phyloP scores from a whole-genome alignment of 129 eudicot genomes.

The Oenanthe sinensis region DNA sequence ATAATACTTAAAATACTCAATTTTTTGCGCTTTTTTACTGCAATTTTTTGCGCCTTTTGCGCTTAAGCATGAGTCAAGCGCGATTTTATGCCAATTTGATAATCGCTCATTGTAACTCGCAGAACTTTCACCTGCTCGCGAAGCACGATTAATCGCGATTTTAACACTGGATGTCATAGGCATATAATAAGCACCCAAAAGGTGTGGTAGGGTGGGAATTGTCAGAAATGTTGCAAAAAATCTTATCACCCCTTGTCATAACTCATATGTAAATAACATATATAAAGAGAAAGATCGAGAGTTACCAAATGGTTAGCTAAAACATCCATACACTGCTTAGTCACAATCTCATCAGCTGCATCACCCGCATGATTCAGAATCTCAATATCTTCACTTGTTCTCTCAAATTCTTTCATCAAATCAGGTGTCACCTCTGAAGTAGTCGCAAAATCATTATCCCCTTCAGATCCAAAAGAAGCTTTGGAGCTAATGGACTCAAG shows the following conservation, averaged over 20 bases:
- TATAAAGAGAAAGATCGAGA: neutral
- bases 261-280: neutral
- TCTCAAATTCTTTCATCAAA: conserved; percentile 8
- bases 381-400: conserved; percentile 20
- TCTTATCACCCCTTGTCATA: neutral
- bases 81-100: too few species aligned
- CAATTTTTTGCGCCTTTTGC: too few species aligned
- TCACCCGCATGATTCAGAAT: conserved; percentile 16
- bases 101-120: too few species aligned
- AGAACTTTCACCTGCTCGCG: too few species aligned
- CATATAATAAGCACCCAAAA: neutral
- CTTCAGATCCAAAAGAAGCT: conserved; percentile 24
- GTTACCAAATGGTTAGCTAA: conserved; percentile 36
- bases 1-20: too few species aligned
- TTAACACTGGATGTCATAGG: neutral
- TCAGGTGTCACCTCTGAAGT: conserved; percentile 13
- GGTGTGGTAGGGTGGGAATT: neutral
- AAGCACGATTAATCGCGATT: too few species aligned
- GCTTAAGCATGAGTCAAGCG: too few species aligned
- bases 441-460: conserved; percentile 9
- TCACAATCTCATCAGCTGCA: conserved; percentile 22
- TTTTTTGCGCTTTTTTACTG: too few species aligned
- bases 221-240: neutral
- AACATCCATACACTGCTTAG: conserved; percentile 18
- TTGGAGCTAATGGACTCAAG: conserved; percentile 20